Evolutionary conservation across 1,139 yeast genomes (phyloP).

Genomic region (Saccharomycopsis hybrid): DNA sequence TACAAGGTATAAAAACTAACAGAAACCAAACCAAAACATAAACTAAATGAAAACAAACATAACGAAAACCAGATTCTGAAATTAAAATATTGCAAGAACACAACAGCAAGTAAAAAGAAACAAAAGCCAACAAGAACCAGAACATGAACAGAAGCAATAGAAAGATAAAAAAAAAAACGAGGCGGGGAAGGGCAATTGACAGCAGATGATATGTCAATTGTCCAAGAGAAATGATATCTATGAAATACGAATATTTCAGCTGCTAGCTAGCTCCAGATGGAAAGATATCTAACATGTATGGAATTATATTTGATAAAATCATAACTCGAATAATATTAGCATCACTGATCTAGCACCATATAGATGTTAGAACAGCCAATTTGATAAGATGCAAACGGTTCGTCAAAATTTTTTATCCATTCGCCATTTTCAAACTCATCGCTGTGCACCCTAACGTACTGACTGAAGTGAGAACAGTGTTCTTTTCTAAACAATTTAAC

Average conservation of each 20-base stretch:
- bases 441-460: conserved; percentile 1
- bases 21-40: too few species aligned
- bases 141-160: neutral
- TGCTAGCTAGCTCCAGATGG: too few species aligned
- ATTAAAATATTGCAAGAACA: neutral
- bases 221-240: too few species aligned
- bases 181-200: neutral
- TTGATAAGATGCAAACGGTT: neutral
- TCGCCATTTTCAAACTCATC: conserved; percentile 1
- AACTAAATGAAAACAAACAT: too few species aligned
- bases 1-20: too few species aligned
- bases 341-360: too few species aligned
- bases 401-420: conserved; percentile 1
- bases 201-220: neutral
- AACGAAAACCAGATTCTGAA: neutral
- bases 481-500: conserved; percentile 1
- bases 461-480: neutral
- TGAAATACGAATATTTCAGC: too few species aligned
- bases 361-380: conserved; percentile 8
- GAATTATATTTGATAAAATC: too few species aligned
- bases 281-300: too few species aligned
- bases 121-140: neutral
- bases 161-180: neutral
- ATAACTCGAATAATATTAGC: too few species aligned
- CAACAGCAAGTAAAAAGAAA: neutral